phyloP scores from a whole-genome alignment of 2,329 filamentous ascomycete species.

The Pseudogymnoascus sp. region DNA sequence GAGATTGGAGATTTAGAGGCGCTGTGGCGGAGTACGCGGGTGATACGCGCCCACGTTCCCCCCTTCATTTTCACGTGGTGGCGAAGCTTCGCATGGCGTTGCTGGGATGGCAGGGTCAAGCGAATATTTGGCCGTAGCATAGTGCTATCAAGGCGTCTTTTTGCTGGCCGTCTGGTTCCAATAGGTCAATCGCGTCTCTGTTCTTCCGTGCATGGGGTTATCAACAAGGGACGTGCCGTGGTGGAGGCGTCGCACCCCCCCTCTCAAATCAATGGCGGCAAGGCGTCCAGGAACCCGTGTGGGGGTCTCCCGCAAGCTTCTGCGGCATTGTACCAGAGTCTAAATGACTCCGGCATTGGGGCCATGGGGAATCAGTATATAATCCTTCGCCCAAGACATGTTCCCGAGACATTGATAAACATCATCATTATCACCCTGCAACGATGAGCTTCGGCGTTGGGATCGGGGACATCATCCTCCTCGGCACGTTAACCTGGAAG shows the following conservation, averaged over 20 bases:
- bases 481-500: slow-evolving; percentile 16
- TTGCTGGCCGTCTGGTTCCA: not conserved
- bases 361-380: not conserved
- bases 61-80: not conserved
- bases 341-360: not conserved
- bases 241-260: not conserved
- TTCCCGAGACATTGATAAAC: not conserved
- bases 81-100: not conserved
- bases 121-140: not conserved
- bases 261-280: not conserved
- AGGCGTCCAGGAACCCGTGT: not conserved
- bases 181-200: not conserved
- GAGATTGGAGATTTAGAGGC: not conserved
- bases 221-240: not conserved
- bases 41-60: not conserved
- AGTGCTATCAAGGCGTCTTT: not conserved
- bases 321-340: not conserved
- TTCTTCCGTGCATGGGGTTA: not conserved
- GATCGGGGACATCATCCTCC: slow-evolving; percentile 12
- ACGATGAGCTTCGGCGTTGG: slow-evolving; percentile 1
- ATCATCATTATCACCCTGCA: not conserved
- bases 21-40: not conserved
- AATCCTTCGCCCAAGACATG: not conserved
- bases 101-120: not conserved
- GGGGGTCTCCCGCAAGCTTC: not conserved